Evolutionary conservation across 768 basidiomycete genomes (phyloP).

Genomic region (Phallus indusiatus): DNA sequence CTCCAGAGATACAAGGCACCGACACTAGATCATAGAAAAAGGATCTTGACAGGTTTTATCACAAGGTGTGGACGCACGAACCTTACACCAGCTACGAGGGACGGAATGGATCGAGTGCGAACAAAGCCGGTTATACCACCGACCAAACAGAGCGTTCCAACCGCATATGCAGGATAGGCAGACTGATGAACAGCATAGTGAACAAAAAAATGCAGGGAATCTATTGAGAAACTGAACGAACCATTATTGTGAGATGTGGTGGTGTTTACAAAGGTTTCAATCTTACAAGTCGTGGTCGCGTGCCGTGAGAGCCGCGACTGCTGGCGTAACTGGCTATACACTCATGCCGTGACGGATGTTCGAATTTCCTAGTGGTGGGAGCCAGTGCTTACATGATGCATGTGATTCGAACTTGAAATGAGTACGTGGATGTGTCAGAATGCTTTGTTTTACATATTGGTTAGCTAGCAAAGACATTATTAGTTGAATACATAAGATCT

Average conservation of each 20-base stretch:
- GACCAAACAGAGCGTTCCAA: constrained; percentile 67
- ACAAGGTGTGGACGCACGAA: constrained; percentile 24
- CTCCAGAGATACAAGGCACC: constrained; percentile 75
- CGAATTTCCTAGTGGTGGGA: neutral
- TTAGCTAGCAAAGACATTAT: too few species aligned
- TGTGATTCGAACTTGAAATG: neutral
- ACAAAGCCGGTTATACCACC: constrained; percentile 70
- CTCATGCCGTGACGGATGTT: neutral
- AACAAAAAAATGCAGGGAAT: neutral
- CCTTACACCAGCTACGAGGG: constrained; percentile 75
- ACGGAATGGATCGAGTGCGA: constrained; percentile 69
- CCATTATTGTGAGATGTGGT: too few species aligned
- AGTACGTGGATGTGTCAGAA: neutral
- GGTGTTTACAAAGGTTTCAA: too few species aligned
- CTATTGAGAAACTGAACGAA: neutral
- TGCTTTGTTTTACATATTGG: neutral
- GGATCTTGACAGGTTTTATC: neutral
- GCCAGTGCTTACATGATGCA: neutral
- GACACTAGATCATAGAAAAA: constrained; percentile 36
- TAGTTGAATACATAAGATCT: too few species aligned
- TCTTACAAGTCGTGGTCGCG: too few species aligned
- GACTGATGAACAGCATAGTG: constrained; percentile 37
- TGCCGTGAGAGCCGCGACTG: neutral
- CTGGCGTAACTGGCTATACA: neutral
- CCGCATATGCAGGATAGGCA: constrained; percentile 70